Percentiles rank a stretch among this genome's conserved stretches.
Evolutionary conservation across 495 filamentous ascomycete genomes (phyloP).

Genomic region (Penicillium tannophilum): DNA sequence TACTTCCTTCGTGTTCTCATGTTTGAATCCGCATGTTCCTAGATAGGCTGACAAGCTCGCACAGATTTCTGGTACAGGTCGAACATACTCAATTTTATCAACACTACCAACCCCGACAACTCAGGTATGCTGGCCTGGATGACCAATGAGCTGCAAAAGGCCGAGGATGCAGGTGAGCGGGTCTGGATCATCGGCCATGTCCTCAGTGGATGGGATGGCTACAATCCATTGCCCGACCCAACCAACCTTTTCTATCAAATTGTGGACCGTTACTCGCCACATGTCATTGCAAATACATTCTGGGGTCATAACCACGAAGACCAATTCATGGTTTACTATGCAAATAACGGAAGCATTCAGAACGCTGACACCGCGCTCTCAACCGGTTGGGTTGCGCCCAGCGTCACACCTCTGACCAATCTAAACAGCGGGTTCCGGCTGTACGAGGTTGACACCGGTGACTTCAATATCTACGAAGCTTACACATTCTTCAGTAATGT

Average conservation of each 20-base stretch:
- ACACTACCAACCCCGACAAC: constrained; percentile 50
- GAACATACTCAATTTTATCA: constrained; percentile 51
- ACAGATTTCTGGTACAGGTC: constrained; percentile 53
- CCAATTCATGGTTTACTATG: constrained; percentile 54
- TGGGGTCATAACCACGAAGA: constrained; percentile 62
- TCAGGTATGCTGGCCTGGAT: constrained; percentile 54
- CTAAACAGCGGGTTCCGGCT: constrained; percentile 58
- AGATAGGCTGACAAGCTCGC: constrained; percentile 24
- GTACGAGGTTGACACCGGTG: constrained; percentile 56
- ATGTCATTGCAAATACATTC: constrained; percentile 58
- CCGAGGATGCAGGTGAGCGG: constrained; percentile 52
- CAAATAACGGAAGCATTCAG: constrained; percentile 49
- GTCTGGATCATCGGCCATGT: constrained; percentile 61
- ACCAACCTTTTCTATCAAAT: constrained; percentile 60
- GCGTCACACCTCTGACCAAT: constrained; percentile 55
- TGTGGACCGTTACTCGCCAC: constrained; percentile 56
- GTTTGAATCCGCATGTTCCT: not conserved
- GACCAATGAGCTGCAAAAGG: constrained; percentile 52
- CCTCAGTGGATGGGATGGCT: constrained; percentile 53
- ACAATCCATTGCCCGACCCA: constrained; percentile 50
- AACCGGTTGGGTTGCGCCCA: constrained; percentile 54
- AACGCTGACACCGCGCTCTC: constrained; percentile 42
- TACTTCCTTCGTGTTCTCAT: constrained; percentile 15
- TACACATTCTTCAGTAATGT: constrained; percentile 57
- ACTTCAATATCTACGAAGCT: constrained; percentile 55